Base-by-base conservation (phyloP, 495 filamentous ascomycete genomes). In the Lindgomyces ingoldianus region DNA sequence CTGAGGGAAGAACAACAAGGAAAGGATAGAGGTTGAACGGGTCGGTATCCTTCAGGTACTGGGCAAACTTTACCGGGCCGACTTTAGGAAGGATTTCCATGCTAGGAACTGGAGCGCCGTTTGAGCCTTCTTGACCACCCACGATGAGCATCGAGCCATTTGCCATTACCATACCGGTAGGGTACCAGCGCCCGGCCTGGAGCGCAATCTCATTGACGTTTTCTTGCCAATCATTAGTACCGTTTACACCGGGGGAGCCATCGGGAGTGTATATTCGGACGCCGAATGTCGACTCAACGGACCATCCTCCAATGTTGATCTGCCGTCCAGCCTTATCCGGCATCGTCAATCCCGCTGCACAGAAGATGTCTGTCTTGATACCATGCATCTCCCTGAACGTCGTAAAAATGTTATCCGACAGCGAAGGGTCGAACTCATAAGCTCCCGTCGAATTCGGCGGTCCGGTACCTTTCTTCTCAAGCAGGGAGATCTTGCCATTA, bases 61-160 rank as follows among this genome's bases (percentile, higher is more conserved):
- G 82, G 74, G 83, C 80, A 71, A 78, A 80, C 1, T 84, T 73
- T 0, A 60, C 50, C 16, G 65, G 59, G 26, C 65, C 69, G 56
- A 73, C 74, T 19, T 71, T 72, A 29, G 85, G 85, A 9, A 89
- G 79, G 59, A 89, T 73, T 75, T 89, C 86, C 45, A 86, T 75
- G 6, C 78, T 78, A 14, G 86, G 86, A 19, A 79, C 77, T 4
- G 84, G 79, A 6, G 78, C 77, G 50, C 78, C 82, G 68, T 88
- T 89, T 22, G 84, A 83, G 3, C 85, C 85, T 33, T 76, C 76
- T 68, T 87, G 81, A 51, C 86, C 86, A 48, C 86, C 86, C 26
- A 88, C 80, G 57, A 89, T 81, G 47, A 88, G 73, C 62, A 89
- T 77, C 3, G 85, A 86, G 36, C 85, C 86, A 68, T 88, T 89